Evolutionary conservation across 371 early-diverging fungal genomes (phyloP), one percentile per base, ranked within the genome.

Genomic region (Lichtheimia ramosa): DNA sequence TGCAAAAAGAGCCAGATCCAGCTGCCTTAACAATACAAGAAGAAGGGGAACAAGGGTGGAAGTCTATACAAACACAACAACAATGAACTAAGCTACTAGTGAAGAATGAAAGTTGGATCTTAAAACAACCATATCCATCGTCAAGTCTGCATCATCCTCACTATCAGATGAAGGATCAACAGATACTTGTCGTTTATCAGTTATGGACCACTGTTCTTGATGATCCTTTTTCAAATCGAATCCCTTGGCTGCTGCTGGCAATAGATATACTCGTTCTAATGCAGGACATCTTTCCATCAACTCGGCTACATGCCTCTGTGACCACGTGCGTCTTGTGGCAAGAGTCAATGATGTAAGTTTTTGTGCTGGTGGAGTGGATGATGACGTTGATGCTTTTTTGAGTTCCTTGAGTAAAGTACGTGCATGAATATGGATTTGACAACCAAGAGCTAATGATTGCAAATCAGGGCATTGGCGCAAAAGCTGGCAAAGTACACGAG

Each of bases 371-470:
- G 54, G 27, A 12, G 57, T 5, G 7, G 34, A 46, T 43, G 27
- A 12, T 16, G 23, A 10, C 14, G 34, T 21, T 28, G 41, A 16
- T 24, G 18, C 18, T 27, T 48, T 51, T 14, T 58, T 58, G n/a
- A 73, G 49, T 23, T 64, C 64, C 41, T 59, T 57, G 3, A 76
- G 43, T 20, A 76, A 46, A 15, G 65, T 61, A 5, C 63, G 66
- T 18, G 77, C 73, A 48, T 76, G 74, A 16, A 76, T 65, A 50
- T 76, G 69, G 23, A 73, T 58, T 41, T 76, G 67, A 43, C 73
- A 76, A 16, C 68, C 64, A 5, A 72, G 46, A 21, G 57, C 54
- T 4, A 76, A 27, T 23, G 73, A 70, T 18, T 61, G 56, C 10
- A 76, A 63, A 41, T 64, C 40, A n/a, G 75, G 71, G 39, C 76